phyloP scores from a whole-genome alignment of 805 yeast genomes.

The Kazachstania africana region DNA sequence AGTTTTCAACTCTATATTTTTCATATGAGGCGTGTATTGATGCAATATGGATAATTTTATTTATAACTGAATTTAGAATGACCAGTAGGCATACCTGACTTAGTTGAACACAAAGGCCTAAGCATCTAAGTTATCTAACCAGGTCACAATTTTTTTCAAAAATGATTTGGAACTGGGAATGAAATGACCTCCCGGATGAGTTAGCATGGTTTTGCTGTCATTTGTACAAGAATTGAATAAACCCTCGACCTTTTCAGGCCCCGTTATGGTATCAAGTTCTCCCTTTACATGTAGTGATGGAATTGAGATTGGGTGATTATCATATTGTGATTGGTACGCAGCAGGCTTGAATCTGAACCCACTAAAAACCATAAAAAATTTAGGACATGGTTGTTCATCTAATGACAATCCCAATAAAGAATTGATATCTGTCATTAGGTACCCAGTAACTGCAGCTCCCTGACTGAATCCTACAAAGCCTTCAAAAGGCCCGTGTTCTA shows the following conservation, averaged over 20 bases:
- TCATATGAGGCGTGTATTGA: no score
- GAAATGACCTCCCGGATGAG: constrained; percentile 94
- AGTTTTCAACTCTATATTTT: no score
- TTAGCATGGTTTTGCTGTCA: constrained; percentile 36
- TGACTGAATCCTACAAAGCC: constrained; percentile 89
- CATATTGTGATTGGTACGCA: constrained; percentile 20
- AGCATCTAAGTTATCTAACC: no score
- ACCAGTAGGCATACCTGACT: no score
- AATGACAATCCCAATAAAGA: constrained; percentile 28
- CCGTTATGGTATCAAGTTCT: constrained; percentile 80
- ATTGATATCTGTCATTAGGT: constrained; percentile 48
- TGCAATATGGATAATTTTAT: no score
- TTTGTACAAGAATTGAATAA: constrained; percentile 42
- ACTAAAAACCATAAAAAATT: constrained; percentile 65
- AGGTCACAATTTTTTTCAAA: constrained; percentile 23
- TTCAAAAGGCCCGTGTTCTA: constrained; percentile 59
- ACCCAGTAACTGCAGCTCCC: constrained; percentile 80
- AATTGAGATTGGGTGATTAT: constrained; percentile 18
- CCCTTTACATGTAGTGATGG: constrained; percentile 75
- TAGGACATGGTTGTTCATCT: constrained; percentile 35
- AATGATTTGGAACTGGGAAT: constrained; percentile 70
- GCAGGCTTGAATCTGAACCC: constrained; percentile 38
- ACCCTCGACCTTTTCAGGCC: constrained; percentile 50
- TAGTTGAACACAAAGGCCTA: no score
- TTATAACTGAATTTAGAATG: no score